Percentiles rank a stretch among this genome's conserved stretches.
Conservation (phyloP, 805 yeast species). For the Nakazawaea wyomingensis region DNA sequence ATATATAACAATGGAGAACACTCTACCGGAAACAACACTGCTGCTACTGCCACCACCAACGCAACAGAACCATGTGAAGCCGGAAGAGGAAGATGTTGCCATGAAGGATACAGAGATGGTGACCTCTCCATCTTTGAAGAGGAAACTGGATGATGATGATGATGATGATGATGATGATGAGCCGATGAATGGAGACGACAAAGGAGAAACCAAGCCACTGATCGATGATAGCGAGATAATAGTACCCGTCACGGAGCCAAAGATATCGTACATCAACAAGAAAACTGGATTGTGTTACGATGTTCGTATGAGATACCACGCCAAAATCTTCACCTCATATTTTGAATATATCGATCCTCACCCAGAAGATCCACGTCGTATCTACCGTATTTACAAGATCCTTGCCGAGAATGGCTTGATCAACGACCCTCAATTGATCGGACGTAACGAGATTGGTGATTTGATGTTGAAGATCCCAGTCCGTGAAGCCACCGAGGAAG, state of each 20-base stretch:
- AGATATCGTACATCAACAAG: constrained; percentile 62
- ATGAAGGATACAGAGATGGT: constrained; percentile 2
- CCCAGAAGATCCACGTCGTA: constrained; percentile 97
- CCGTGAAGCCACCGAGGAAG: constrained; percentile 83
- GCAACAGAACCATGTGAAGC: too few species aligned
- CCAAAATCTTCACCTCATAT: constrained; percentile 86
- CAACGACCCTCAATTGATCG: constrained; percentile 69
- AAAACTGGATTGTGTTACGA: constrained; percentile 96
- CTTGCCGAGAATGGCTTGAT: constrained; percentile 92
- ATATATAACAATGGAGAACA: too few species aligned
- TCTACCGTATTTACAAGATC: constrained; percentile 87
- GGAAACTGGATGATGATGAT: constrained; percentile 4
- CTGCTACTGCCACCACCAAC: too few species aligned
- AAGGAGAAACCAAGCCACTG: constrained; percentile 23
- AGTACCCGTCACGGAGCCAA: constrained; percentile 61
- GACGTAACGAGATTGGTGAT: constrained; percentile 72
- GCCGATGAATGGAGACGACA: too few species aligned
- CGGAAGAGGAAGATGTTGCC: constrained; percentile 3
- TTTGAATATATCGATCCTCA: constrained; percentile 96
- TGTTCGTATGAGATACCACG: constrained; percentile 96
- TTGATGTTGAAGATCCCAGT: constrained; percentile 86
- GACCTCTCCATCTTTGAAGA: not conserved
- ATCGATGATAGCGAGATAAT: constrained; percentile 31
- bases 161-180: constrained; percentile 17
- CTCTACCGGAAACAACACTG: too few species aligned